phyloP scores from a whole-genome alignment of 768 basidiomycete species.

The Tricholoma saponaceum region DNA sequence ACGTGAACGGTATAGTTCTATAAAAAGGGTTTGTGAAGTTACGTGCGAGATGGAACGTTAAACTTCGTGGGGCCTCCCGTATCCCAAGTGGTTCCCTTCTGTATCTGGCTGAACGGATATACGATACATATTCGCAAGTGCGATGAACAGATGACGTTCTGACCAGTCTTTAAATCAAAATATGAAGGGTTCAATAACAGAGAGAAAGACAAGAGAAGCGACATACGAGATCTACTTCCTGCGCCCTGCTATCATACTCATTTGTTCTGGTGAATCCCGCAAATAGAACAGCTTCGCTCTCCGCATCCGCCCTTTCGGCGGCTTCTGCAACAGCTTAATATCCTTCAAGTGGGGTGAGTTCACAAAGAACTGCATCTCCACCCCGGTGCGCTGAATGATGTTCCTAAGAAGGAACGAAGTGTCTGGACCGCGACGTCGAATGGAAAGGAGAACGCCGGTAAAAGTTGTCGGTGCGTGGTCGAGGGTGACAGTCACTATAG shows the following conservation, averaged over 20 bases:
- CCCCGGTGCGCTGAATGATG: slow-evolving; percentile 85
- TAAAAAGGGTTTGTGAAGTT: neutral
- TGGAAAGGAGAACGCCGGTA: slow-evolving; percentile 83
- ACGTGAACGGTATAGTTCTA: too few relatives aligned
- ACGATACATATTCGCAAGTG: neutral
- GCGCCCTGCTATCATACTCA: slow-evolving; percentile 63
- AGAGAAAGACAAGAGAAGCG: neutral
- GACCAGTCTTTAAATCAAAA: neutral
- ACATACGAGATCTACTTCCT: slow-evolving; percentile 27
- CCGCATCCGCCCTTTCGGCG: slow-evolving; percentile 59
- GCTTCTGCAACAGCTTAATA: slow-evolving; percentile 72
- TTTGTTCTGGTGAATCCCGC: slow-evolving; percentile 79
- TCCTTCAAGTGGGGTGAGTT: slow-evolving; percentile 85
- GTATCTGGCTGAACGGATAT: neutral
- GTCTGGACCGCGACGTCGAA: slow-evolving; percentile 80
- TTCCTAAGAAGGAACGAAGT: slow-evolving; percentile 89
- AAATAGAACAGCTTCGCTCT: slow-evolving; percentile 83
- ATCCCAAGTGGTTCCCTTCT: neutral
- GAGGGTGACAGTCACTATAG: slow-evolving; percentile 77
- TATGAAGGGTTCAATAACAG: neutral
- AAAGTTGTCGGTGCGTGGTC: slow-evolving; percentile 79
- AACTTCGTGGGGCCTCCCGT: neutral
- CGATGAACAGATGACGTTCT: neutral
- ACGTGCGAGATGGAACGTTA: neutral
- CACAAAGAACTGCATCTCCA: slow-evolving; percentile 90